Evolutionary conservation across 176 grass and related monocot species (phyloP), one percentile per base, ranked within the genome.

Genomic region (Avena atlantica): DNA sequence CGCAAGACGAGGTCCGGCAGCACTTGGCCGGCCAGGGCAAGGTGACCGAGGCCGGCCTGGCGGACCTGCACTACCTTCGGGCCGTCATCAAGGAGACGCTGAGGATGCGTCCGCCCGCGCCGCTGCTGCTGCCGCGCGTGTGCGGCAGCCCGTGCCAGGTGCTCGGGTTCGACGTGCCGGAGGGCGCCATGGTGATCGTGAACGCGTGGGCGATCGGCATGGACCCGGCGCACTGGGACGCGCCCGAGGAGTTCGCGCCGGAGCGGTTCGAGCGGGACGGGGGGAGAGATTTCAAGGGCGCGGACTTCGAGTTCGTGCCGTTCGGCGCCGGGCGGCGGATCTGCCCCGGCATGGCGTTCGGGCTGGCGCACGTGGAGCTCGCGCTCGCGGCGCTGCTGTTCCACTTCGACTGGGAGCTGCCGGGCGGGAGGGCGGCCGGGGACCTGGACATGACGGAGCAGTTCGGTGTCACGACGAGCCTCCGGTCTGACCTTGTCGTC

Each of bases 191-290:
- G 75, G 87, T 91, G 78, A 0, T 91, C 16, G 87, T 94, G 49
- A 94, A 91, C 50, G 76, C 75, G 77, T 94, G 92, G 92, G 89
- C 89, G 12, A 81, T 94, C 55, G 61, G 84, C 25, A 23, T 76
- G 63, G 87, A 94, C 63, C 23, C 83, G 3, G 23, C 37, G 61
- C 7, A 57, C 23, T 57, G 86, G 85, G 72, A 63, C 36, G 49
- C 78, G 7, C 62, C 85, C 0, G 61, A 84, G 29, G 74, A 87
- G 34, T 91, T 88, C 85, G 10, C 0, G 24, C 89, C 75, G 5
- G 78, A 90, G 78, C 66, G 88, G 51, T 90, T 83, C 55, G 83
- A 71, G 50, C 8, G 14, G 48, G 1, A 61, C 7, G 80, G 14
- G 12, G 40, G 40, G 1, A 80, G 27, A 13, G 74, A 86, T 31